phyloP scores from a whole-genome alignment of 2,329 filamentous ascomycete species.

The Verruconis gallopava region DNA sequence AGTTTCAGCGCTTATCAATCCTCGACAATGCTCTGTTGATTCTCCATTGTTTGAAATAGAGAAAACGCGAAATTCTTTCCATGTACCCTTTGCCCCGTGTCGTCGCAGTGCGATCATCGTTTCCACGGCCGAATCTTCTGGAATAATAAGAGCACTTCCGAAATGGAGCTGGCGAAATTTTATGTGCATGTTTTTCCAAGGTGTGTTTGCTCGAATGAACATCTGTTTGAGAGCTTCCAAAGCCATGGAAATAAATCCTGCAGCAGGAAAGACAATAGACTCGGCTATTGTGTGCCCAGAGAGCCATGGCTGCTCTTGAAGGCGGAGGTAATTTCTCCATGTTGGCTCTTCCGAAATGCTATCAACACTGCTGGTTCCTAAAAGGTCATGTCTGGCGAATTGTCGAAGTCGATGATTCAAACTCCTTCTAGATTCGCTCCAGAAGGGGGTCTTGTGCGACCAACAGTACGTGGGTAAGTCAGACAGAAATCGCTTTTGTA shows the following conservation, averaged over 20 bases:
- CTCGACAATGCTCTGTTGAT: constrained; percentile 1
- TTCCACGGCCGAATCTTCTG: neutral
- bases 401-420: neutral
- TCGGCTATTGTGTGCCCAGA: constrained; percentile 16
- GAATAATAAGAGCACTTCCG: neutral
- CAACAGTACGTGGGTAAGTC: constrained; percentile 4
- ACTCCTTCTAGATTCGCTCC: neutral
- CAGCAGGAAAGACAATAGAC: constrained; percentile 20
- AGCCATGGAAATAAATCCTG: constrained; percentile 22
- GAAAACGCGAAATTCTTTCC: no score
- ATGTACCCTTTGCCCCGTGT: neutral
- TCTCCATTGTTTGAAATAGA: neutral
- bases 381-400: neutral
- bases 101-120: neutral
- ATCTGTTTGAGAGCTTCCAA: constrained; percentile 20
- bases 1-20: neutral
- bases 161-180: constrained; percentile 1
- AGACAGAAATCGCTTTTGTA: neutral
- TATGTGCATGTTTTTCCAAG: neutral
- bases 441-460: neutral
- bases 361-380: neutral
- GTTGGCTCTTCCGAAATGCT: no score
- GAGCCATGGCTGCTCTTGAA: constrained; percentile 17
- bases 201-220: neutral
- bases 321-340: constrained; percentile 15